phyloP scores from a whole-genome alignment of 129 eudicot species.

The Chrysanthemum makinoi region DNA sequence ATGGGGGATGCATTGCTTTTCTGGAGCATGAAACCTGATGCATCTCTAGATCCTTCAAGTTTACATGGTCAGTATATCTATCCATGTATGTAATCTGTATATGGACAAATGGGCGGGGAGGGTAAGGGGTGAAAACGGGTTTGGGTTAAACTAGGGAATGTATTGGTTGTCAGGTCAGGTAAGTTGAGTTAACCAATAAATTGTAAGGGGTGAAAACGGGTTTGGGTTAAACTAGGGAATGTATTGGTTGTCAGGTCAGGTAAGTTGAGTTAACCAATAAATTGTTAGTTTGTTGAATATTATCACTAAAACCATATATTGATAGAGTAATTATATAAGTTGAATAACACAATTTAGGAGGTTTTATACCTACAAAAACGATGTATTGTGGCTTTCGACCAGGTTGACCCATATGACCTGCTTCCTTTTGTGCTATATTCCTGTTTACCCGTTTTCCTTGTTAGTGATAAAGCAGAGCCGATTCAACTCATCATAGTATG shows the following conservation, averaged over 20 bases:
- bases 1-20: slow-evolving; percentile 97
- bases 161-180: background rate
- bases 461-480: background rate
- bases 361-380: background rate
- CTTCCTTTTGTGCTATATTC: background rate
- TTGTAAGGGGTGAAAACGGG: no score
- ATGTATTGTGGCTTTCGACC: background rate
- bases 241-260: background rate
- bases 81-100: background rate
- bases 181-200: background rate
- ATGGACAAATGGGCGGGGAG: background rate
- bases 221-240: background rate
- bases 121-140: background rate
- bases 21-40: slow-evolving; percentile 95
- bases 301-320: background rate
- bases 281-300: background rate
- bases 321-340: background rate
- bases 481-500: background rate
- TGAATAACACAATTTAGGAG: background rate
- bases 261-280: background rate
- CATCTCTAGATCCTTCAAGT: slow-evolving; percentile 74
- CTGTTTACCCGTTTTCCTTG: background rate
- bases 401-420: background rate
- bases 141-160: background rate
- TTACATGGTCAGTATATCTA: slow-evolving; percentile 70